phyloP scores from a whole-genome alignment of 805 yeast species.

The Kodamaea fukazawae region DNA sequence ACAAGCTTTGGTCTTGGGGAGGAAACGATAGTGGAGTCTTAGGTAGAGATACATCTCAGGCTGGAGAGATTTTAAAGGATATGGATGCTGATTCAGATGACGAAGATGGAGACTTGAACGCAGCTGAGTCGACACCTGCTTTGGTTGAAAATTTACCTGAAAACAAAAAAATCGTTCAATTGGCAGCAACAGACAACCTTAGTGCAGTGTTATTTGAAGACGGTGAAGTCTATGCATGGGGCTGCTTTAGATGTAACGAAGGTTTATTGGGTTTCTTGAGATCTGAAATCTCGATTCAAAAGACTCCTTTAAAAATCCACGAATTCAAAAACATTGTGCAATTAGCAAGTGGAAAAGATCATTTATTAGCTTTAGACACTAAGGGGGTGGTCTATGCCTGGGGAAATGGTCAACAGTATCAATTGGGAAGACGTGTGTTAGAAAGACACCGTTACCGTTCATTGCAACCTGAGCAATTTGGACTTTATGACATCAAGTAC shows the following conservation, averaged over 20 bases:
- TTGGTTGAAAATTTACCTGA: constrained; percentile 66
- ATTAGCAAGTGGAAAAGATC: constrained; percentile 91
- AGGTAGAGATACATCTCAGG: constrained; percentile 76
- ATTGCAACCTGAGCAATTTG: constrained; percentile 79
- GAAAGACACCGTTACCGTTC: constrained; percentile 75
- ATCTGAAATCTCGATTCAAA: constrained; percentile 56
- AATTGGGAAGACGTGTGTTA: constrained; percentile 80
- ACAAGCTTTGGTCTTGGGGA: constrained; percentile 98
- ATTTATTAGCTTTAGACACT: constrained; percentile 75
- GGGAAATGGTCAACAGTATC: constrained; percentile 96
- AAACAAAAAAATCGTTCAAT: constrained; percentile 58
- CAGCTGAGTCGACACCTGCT: constrained; percentile 85
- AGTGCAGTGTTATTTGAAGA: constrained; percentile 75
- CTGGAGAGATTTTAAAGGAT: constrained; percentile 62
- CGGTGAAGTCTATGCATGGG: constrained; percentile 97
- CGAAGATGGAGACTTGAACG: constrained; percentile 83
- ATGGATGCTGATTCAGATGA: constrained; percentile 58
- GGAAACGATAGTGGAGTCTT: constrained; percentile 88
- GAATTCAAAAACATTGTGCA: constrained; percentile 70
- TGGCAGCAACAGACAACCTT: constrained; percentile 90
- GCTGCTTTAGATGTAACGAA: constrained; percentile 91
- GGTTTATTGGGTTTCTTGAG: constrained; percentile 83
- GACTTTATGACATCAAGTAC: constrained; percentile 71
- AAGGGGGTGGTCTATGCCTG: constrained; percentile 90
- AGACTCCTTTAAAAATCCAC: constrained; percentile 59